phyloP scores from a whole-genome alignment of 805 yeast genomes.

The Pichia manshurica region DNA sequence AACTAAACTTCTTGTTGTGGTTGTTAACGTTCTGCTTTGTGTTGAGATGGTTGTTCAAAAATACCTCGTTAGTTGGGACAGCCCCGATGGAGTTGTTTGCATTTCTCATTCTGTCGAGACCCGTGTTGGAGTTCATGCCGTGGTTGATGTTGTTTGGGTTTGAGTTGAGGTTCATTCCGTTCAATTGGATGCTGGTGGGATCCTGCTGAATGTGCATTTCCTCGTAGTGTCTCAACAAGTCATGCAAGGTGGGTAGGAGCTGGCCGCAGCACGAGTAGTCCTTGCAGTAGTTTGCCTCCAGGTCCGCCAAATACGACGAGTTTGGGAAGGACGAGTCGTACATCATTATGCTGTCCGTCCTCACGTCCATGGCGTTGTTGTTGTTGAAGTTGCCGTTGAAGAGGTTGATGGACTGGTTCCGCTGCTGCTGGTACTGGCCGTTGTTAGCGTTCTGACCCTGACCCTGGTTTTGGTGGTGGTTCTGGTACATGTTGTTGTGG shows the following conservation, averaged over 20 bases:
- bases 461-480: conserved; percentile 1
- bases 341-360: conserved; percentile 25
- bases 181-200: conserved; percentile 28
- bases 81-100: conserved; percentile 55
- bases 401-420: conserved; percentile 17
- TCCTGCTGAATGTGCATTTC: conserved; percentile 80
- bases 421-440: conserved; percentile 11
- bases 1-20: conserved; percentile 9
- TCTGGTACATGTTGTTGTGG: not conserved
- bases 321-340: conserved; percentile 57
- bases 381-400: conserved; percentile 17
- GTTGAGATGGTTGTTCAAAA: conserved; percentile 37
- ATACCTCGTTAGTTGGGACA: conserved; percentile 90
- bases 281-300: conserved; percentile 93
- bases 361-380: conserved; percentile 22
- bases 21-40: conserved; percentile 9
- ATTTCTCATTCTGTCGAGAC: not conserved
- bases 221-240: conserved; percentile 88
- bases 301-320: conserved; percentile 80
- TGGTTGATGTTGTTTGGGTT: conserved; percentile 80
- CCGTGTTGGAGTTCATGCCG: conserved; percentile 26
- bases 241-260: conserved; percentile 87
- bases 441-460: conserved; percentile 13
- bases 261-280: conserved; percentile 97
- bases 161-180: conserved; percentile 40